A percentile compares a stretch with the other conserved stretches of the same genome.
Evolutionary conservation across 768 basidiomycete genomes (phyloP).

Genomic region (Rhizopogon roseolus): DNA sequence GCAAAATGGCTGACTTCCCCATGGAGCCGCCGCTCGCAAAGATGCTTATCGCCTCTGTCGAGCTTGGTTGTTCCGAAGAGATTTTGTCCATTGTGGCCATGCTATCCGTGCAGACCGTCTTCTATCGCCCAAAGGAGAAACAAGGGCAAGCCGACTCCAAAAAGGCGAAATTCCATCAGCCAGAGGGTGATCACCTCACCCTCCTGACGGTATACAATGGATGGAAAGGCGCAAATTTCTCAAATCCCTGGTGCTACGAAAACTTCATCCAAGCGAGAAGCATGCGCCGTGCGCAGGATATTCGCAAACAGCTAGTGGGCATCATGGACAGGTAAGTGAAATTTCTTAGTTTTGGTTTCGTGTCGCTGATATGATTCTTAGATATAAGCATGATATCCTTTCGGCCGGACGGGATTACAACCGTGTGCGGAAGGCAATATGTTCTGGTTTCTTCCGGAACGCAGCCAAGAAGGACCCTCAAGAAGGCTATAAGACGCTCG

Average conservation of each 20-base stretch:
- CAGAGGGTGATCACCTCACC: slow-evolving; percentile 95
- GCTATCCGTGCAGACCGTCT: slow-evolving; percentile 94
- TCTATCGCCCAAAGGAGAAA: slow-evolving; percentile 99
- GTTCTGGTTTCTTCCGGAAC: slow-evolving; percentile 96
- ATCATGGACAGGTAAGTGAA: slow-evolving; percentile 91
- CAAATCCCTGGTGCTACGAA: slow-evolving; percentile 99
- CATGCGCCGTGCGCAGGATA: slow-evolving; percentile 96
- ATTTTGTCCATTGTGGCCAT: slow-evolving; percentile 96
- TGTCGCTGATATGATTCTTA: slow-evolving; percentile 24
- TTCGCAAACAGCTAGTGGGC: slow-evolving; percentile 93
- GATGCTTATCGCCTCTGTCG: slow-evolving; percentile 97
- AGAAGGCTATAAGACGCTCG: slow-evolving; percentile 97
- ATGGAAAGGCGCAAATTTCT: slow-evolving; percentile 95
- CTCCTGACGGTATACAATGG: slow-evolving; percentile 95
- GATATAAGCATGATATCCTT: slow-evolving; percentile 95
- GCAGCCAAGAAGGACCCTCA: slow-evolving; percentile 98
- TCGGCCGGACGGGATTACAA: slow-evolving; percentile 93
- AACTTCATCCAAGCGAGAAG: slow-evolving; percentile 98
- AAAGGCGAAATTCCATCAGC: slow-evolving; percentile 99
- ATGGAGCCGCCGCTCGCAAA: slow-evolving; percentile 96
- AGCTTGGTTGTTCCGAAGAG: slow-evolving; percentile 96
- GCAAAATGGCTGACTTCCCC: slow-evolving; percentile 99
- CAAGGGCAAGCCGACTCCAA: slow-evolving; percentile 99
- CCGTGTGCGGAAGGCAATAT: slow-evolving; percentile 89
- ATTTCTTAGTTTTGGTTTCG: not conserved